phyloP scores from a whole-genome alignment of 257 asterid species.

The Cordia subcordata region DNA sequence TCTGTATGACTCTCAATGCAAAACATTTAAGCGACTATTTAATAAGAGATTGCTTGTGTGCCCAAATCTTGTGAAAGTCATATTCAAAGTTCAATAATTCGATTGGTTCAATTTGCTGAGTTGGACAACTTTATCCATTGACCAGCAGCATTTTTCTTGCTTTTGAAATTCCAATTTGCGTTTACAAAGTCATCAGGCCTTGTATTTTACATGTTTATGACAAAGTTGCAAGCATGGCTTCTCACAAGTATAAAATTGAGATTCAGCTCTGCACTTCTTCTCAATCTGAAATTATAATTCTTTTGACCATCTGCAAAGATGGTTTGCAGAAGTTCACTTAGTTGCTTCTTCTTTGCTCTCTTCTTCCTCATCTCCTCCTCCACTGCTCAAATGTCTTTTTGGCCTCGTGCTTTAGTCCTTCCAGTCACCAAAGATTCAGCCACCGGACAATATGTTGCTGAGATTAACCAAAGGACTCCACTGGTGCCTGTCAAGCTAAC shows the following conservation, averaged over 20 bases:
- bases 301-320: not conserved
- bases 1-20: not conserved
- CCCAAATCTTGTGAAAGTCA: not conserved
- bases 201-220: not conserved
- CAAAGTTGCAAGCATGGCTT: not conserved
- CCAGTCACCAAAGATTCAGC: conserved; percentile 2
- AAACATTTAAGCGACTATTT: not conserved
- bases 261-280: not conserved
- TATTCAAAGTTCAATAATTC: not conserved
- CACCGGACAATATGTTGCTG: not conserved
- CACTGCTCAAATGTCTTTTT: conserved; percentile 1
- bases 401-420: conserved; percentile 6
- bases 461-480: conserved; percentile 7
- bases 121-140: not conserved
- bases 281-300: not conserved
- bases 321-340: not conserved
- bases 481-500: conserved; percentile 3
- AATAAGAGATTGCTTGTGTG: not conserved
- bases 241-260: not conserved
- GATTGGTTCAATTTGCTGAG: not conserved
- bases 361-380: conserved; percentile 1
- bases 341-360: not conserved
- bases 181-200: not conserved
- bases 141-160: not conserved
- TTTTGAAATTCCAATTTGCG: not conserved